Evolutionary conservation across 148 eudicot genomes (phyloP), one percentile per base, ranked within the genome.

Genomic region (Spergularia bocconei): DNA sequence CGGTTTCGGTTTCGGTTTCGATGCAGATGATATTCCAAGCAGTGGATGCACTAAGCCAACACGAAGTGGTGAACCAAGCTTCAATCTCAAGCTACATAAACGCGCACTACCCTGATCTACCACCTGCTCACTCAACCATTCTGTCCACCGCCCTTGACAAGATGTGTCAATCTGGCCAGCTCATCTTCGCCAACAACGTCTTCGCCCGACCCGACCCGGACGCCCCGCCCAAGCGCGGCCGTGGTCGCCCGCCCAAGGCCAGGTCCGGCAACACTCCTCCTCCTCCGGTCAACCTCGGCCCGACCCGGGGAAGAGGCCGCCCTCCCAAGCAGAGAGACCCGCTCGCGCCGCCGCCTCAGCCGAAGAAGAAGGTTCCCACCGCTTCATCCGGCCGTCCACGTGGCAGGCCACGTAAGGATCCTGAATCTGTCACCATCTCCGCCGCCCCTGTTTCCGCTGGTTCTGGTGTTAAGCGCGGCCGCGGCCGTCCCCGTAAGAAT

Each of bases 361-460:
- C 23, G 5, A 10, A 17, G 20, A 59, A 59, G 11, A 52, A 52
- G 55, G 15, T 14, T 9, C 55, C 11, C 13, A 52, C 55, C 55
- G 55, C 15, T 5, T 59, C 63, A 9, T 59, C 63, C 15, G 63
- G 63, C 11, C 63, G 63, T 17, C 63, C 63, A 15, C 63, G 63
- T 59, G 63, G 63, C 63, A 59, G 63, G 63, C 63, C 63, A 17
- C 20, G 63, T 17, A 59, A 59, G n/a, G 10, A 59, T 59, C 63
- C 63, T 59, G 19, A 17, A 59, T 4, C 10, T 11, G 29, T 17
- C 5, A 17, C 21, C 25, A 23, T 17, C 15, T 59, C 63, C 19
- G 63, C 63, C 0, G 63, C 25, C 16, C 15, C 25, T 59, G 63
- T 21, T 59, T 17, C 23, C 25, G 2, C 36, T 29, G 36, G 3